phyloP scores from a whole-genome alignment of 352 stramenopile genomes.

The Globisporangium solare region DNA sequence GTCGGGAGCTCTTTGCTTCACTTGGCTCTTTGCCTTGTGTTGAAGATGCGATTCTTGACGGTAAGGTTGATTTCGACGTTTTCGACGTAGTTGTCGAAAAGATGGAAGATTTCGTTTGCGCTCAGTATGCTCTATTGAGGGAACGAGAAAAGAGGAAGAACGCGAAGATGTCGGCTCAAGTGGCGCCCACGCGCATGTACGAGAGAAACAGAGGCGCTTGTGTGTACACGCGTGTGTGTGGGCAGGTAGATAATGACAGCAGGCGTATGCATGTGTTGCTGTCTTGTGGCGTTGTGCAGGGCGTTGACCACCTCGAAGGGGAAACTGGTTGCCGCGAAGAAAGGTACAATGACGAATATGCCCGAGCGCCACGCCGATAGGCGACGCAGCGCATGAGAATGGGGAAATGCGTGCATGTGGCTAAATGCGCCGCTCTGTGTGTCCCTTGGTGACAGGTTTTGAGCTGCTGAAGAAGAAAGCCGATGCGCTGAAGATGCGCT shows the following conservation, averaged over 20 bases:
- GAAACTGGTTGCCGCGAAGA: constrained; percentile 83
- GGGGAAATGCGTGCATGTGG: too few species aligned
- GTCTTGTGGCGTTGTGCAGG: constrained; percentile 26
- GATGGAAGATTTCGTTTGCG: constrained; percentile 5
- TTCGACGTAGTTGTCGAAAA: constrained; percentile 17
- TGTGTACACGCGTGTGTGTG: neutral
- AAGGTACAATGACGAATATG: constrained; percentile 36
- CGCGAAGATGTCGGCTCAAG: constrained; percentile 40
- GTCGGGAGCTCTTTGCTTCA: neutral
- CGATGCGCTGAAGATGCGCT: constrained; percentile 97
- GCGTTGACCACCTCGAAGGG: constrained; percentile 80
- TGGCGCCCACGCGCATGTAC: constrained; percentile 82
- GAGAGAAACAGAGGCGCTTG: neutral
- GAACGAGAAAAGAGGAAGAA: neutral
- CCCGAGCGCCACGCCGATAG: too few species aligned
- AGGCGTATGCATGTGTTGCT: neutral
- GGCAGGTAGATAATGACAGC: neutral
- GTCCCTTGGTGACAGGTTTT: constrained; percentile 38
- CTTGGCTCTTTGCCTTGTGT: constrained; percentile 2
- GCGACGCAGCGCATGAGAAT: too few species aligned
- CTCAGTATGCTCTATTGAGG: too few species aligned
- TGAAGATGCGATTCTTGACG: constrained; percentile 10
- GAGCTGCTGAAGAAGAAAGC: constrained; percentile 97
- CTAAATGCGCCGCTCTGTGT: neutral
- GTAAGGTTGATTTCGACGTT: constrained; percentile 7